These are phyloP conservation scores for Fusarium globosum DNA, from an alignment of 2,329 filamentous ascomycete genomes.

Conservation along the genomic window DNA sequence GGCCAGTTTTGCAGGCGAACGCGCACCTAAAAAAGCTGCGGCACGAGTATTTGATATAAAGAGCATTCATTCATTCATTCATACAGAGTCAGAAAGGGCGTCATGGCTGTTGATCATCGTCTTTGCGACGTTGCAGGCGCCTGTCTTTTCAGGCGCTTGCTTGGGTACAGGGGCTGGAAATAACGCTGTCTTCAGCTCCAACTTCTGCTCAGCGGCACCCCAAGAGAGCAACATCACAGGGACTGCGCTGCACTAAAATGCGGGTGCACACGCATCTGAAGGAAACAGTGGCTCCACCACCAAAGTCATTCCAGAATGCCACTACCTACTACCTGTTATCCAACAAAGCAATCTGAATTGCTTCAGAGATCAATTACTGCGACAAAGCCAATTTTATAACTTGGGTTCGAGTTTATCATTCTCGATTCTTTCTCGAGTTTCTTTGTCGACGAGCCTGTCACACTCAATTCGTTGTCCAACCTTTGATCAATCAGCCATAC, in stretches of 20 bases:
- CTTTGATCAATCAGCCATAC: slow-evolving; percentile 22
- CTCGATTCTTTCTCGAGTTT: slow-evolving; percentile 9
- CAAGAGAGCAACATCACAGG: slow-evolving; percentile 38
- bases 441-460: slow-evolving; percentile 35
- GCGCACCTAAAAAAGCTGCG: slow-evolving; percentile 39
- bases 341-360: slow-evolving; percentile 33
- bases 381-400: slow-evolving; percentile 39
- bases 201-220: slow-evolving; percentile 16
- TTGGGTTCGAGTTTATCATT: slow-evolving; percentile 20
- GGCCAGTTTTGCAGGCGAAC: slow-evolving; percentile 36
- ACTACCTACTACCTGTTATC: slow-evolving; percentile 17
- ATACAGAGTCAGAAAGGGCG: slow-evolving; percentile 26
- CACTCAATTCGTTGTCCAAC: slow-evolving; percentile 41
- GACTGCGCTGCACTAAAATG: slow-evolving; percentile 40
- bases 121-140: slow-evolving; percentile 31
- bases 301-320: slow-evolving; percentile 35
- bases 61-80: slow-evolving; percentile 30
- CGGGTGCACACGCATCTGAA: slow-evolving; percentile 38
- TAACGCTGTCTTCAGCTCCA: slow-evolving; percentile 26
- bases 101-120: slow-evolving; percentile 36
- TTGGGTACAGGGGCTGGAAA: slow-evolving; percentile 38
- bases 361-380: slow-evolving; percentile 15
- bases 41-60: slow-evolving; percentile 42
- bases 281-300: slow-evolving; percentile 38
- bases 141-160: slow-evolving; percentile 27